A percentile compares a stretch with the other conserved stretches of the same genome.
These are phyloP conservation scores for Lizonia empirigonia DNA, from an alignment of 2,329 filamentous ascomycete species.

Conservation along the genomic window DNA sequence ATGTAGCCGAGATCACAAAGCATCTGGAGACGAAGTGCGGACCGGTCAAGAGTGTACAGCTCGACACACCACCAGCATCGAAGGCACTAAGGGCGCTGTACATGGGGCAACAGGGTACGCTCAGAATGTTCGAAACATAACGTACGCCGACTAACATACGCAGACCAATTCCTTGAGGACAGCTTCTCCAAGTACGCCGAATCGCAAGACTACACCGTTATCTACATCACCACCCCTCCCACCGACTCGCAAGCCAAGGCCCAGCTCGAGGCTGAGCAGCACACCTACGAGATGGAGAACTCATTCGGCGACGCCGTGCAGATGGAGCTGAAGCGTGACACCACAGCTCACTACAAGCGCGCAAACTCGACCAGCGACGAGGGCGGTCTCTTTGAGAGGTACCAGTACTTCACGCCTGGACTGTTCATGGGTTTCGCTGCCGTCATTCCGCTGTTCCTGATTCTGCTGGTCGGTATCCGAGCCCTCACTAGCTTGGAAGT, in stretches of 20 bases:
- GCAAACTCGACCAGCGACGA: conserved; percentile 27
- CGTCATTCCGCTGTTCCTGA: conserved; percentile 71
- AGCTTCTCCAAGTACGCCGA: conserved; percentile 49
- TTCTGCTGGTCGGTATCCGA: conserved; percentile 77
- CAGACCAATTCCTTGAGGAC: conserved; percentile 33
- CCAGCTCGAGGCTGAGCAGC: conserved; percentile 23
- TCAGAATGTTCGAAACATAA: not conserved
- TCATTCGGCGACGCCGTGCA: conserved; percentile 68
- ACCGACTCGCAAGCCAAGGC: conserved; percentile 35
- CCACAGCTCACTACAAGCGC: conserved; percentile 43
- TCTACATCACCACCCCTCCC: conserved; percentile 72
- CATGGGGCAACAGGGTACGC: conserved; percentile 30
- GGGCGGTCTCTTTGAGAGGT: conserved; percentile 77
- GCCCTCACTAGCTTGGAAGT: conserved; percentile 83
- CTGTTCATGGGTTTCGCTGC: conserved; percentile 86
- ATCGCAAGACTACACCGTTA: conserved; percentile 68
- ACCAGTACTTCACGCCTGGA: conserved; percentile 90
- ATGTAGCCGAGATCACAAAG: conserved; percentile 50
- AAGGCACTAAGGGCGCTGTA: conserved; percentile 20
- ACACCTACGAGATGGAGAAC: conserved; percentile 66
- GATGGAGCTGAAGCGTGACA: conserved; percentile 75
- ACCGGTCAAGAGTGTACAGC: conserved; percentile 29
- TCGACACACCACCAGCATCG: conserved; percentile 24
- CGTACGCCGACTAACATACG: conserved; percentile 8
- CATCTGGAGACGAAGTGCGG: conserved; percentile 57